Conservation (phyloP, 2,329 filamentous ascomycete genomes). For the Talaromyces sp. region DNA sequence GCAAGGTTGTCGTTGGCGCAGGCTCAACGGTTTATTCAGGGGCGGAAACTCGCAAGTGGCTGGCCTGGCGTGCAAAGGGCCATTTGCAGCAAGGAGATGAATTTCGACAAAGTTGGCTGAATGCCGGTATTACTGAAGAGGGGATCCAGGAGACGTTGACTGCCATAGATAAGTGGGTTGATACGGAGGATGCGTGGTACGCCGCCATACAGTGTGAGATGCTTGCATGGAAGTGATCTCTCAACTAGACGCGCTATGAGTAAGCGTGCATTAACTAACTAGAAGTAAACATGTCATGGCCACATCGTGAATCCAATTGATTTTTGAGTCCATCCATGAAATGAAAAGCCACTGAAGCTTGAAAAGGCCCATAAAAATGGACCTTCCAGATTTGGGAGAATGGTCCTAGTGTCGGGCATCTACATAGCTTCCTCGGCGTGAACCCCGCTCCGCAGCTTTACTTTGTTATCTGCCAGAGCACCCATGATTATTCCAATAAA, state of each 20-base stretch:
- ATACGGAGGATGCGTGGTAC: conserved; percentile 40
- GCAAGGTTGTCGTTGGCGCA: conserved; percentile 30
- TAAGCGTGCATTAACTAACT: background rate
- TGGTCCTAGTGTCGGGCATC: too few relatives aligned
- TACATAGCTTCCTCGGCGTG: too few relatives aligned
- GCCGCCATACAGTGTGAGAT: conserved; percentile 37
- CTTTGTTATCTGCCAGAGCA: too few relatives aligned
- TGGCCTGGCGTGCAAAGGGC: conserved; percentile 26
- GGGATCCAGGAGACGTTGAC: conserved; percentile 34
- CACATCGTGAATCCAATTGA: background rate
- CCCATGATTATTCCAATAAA: too few relatives aligned
- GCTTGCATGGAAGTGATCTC: conserved; percentile 40
- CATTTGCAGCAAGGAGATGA: conserved; percentile 31
- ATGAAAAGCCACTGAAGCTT: too few relatives aligned
- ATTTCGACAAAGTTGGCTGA: conserved; percentile 36
- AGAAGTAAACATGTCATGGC: background rate
- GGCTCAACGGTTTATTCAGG: conserved; percentile 29
- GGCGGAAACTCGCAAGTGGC: conserved; percentile 28
- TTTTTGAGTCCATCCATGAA: too few relatives aligned
- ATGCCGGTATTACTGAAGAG: conserved; percentile 35
- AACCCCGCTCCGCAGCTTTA: too few relatives aligned
- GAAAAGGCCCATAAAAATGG: too few relatives aligned
- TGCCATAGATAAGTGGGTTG: conserved; percentile 34
- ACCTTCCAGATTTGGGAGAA: too few relatives aligned
- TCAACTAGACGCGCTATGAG: background rate